These are phyloP conservation scores for Sherardia arvensis DNA, from an alignment of 257 asterid species.

Conservation along the genomic window DNA sequence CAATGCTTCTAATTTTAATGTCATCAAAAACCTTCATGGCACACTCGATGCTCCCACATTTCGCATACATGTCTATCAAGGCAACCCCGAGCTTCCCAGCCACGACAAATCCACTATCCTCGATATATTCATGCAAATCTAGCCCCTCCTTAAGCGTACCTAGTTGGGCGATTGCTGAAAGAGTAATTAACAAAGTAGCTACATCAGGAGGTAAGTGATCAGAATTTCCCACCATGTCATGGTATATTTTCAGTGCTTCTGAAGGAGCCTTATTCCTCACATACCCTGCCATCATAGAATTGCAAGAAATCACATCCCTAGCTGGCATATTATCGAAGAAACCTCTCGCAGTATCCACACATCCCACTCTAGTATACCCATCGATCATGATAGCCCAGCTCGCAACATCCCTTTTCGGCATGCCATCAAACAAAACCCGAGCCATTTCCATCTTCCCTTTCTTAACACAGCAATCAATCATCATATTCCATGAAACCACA, in stretches of 20 bases:
- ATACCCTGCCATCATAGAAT: constrained; percentile 84
- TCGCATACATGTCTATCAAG: constrained; percentile 75
- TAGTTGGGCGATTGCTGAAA: constrained; percentile 60
- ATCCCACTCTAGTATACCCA: constrained; percentile 56
- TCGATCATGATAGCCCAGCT: constrained; percentile 81
- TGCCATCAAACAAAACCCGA: constrained; percentile 40
- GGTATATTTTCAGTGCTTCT: constrained; percentile 61
- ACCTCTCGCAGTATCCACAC: constrained; percentile 44
- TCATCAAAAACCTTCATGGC: constrained; percentile 49
- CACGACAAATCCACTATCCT: constrained; percentile 30
- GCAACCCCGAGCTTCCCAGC: constrained; percentile 68
- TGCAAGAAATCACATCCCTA: constrained; percentile 80
- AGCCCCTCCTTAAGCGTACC: constrained; percentile 57
- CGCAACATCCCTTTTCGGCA: constrained; percentile 55
- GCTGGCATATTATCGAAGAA: constrained; percentile 63
- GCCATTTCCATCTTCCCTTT: constrained; percentile 49
- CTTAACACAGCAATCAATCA: constrained; percentile 64
- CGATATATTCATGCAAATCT: constrained; percentile 35
- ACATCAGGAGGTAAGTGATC: constrained; percentile 44
- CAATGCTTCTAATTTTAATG: constrained; percentile 37
- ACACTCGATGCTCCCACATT: constrained; percentile 61
- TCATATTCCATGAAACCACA: constrained; percentile 81
- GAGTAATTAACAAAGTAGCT: constrained; percentile 52
- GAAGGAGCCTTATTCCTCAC: constrained; percentile 38
- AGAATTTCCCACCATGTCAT: constrained; percentile 36